Evolutionary conservation across 2,329 filamentous ascomycete genomes (phyloP).

Genomic region (Paecilomyces sp.): DNA sequence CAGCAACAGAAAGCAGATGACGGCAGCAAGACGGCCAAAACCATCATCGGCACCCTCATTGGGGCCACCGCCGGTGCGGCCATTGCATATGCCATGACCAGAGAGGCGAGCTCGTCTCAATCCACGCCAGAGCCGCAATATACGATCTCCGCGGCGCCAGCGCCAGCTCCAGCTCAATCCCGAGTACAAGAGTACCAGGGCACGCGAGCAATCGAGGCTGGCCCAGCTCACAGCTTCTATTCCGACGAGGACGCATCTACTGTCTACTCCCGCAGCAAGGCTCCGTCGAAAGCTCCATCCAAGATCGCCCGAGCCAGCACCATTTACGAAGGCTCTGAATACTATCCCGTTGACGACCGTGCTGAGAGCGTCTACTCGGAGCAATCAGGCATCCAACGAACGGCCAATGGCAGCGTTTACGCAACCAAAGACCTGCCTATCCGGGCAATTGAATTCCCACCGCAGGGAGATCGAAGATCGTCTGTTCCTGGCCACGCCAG

Average conservation of each 20-base stretch:
- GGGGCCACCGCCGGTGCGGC: constrained; percentile 73
- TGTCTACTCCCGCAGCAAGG: constrained; percentile 21
- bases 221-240: constrained; percentile 20
- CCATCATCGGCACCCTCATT: constrained; percentile 67
- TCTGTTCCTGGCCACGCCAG: constrained; percentile 25
- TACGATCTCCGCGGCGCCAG: constrained; percentile 16
- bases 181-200: constrained; percentile 5
- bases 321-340: constrained; percentile 33
- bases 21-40: constrained; percentile 47
- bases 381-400: constrained; percentile 20
- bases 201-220: constrained; percentile 24
- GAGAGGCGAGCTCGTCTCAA: constrained; percentile 36
- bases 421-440: constrained; percentile 26
- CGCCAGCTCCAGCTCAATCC: constrained; percentile 8
- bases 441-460: constrained; percentile 34
- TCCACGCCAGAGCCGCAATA: constrained; percentile 16
- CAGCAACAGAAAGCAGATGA: constrained; percentile 27
- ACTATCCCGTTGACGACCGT: constrained; percentile 10
- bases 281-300: constrained; percentile 15
- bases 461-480: constrained; percentile 15
- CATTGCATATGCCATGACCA: constrained; percentile 67
- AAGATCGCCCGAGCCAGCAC: constrained; percentile 36
- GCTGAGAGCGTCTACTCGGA: constrained; percentile 17
- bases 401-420: constrained; percentile 32
- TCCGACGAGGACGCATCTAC: constrained; percentile 22